Percentiles rank a stretch among this genome's conserved stretches.
These are phyloP conservation scores for Beauveria varroae DNA, from an alignment of 2,329 filamentous ascomycete species.

Conservation along the genomic window DNA sequence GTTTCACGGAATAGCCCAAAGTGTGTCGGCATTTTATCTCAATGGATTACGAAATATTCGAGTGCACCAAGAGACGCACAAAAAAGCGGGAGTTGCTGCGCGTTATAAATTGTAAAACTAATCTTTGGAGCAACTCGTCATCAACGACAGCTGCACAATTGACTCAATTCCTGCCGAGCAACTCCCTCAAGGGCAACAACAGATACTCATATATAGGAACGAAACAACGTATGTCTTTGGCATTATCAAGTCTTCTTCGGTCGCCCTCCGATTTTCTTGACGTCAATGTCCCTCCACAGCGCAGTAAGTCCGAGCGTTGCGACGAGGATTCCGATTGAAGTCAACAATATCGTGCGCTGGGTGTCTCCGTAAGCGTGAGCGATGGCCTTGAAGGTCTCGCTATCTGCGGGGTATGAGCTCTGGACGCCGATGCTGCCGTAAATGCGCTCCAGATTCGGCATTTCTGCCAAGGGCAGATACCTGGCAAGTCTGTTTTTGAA, in stretches of 20 bases:
- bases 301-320: constrained; percentile 24
- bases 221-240: background rate
- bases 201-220: too few species aligned
- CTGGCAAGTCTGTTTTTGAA: constrained; percentile 42
- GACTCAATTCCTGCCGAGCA: too few species aligned
- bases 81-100: too few species aligned
- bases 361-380: constrained; percentile 52
- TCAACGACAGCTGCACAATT: too few species aligned
- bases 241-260: background rate
- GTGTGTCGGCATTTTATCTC: too few species aligned
- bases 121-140: too few species aligned
- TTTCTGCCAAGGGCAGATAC: constrained; percentile 38
- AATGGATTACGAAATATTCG: too few species aligned
- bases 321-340: constrained; percentile 36
- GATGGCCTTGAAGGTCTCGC: constrained; percentile 45
- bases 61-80: too few species aligned
- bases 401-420: constrained; percentile 42
- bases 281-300: constrained; percentile 44
- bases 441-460: constrained; percentile 26
- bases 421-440: constrained; percentile 48
- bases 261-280: constrained; percentile 17
- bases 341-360: constrained; percentile 43
- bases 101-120: too few species aligned
- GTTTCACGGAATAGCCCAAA: too few species aligned
- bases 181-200: too few species aligned